A percentile compares a stretch with the other conserved stretches of the same genome.
Conservation (phyloP, 2,329 filamentous ascomycete genomes). For the Penicillium sp. region DNA sequence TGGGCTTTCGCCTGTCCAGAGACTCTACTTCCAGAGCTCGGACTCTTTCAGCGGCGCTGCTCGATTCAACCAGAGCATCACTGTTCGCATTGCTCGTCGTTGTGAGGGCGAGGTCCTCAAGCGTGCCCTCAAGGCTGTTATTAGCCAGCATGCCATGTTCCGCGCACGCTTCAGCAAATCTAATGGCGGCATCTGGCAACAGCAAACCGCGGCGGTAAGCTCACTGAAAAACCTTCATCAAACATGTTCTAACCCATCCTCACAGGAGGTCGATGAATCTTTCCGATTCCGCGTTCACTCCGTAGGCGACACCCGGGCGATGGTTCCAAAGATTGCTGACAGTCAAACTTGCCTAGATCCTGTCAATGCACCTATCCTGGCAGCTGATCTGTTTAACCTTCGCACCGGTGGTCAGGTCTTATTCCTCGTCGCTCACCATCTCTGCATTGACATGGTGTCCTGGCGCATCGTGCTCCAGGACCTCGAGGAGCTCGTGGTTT, state of each 20-base stretch:
- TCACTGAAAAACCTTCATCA: rapidly evolving
- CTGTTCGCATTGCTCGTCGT: conserved; percentile 29
- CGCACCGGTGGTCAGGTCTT: conserved; percentile 32
- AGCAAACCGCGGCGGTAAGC: conserved; percentile 28
- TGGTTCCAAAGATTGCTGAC: conserved; percentile 29
- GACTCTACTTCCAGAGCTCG: conserved; percentile 31
- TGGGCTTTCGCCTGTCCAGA: conserved; percentile 36
- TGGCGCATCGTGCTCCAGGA: conserved; percentile 40
- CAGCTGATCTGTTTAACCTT: conserved; percentile 40
- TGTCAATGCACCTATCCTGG: conserved; percentile 36
- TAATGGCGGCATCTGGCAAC: conserved; percentile 27
- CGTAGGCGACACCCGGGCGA: conserved; percentile 22
- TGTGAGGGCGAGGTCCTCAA: conserved; percentile 25
- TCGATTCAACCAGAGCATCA: conserved; percentile 38
- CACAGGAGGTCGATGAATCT: conserved; percentile 31
- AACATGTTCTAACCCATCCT: conserved; percentile 11
- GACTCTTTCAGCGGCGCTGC: conserved; percentile 20
- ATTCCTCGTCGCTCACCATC: conserved; percentile 31
- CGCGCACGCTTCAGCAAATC: conserved; percentile 29
- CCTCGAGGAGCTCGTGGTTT: conserved; percentile 35
- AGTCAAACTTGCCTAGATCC: conserved; percentile 35
- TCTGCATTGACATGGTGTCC: conserved; percentile 33
- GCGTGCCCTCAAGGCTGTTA: conserved; percentile 30
- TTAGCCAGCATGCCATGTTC: conserved; percentile 37
- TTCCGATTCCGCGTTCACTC: conserved; percentile 33